Base-by-base conservation (phyloP, 225 moss, liverwort and hornwort genomes). In the Antitrichia curtipendula region DNA sequence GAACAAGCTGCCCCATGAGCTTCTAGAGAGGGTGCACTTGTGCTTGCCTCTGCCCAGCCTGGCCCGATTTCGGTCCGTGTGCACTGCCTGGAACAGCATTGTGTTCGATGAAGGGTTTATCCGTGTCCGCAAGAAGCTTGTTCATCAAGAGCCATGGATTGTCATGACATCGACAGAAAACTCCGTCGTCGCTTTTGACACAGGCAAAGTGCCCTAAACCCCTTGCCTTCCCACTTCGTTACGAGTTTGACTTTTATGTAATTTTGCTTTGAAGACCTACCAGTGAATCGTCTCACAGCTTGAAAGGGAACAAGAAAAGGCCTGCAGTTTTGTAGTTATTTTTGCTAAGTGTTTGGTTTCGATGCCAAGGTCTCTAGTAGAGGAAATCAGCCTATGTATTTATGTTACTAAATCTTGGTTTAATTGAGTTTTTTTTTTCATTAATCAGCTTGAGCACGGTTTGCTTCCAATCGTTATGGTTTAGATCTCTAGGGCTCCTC, bases 101-200 rank as follows among this genome's bases (percentile, higher is more conserved):
- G 84, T 90, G 43, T 85, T 87, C 64, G 90, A 90, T 16, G 83
- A 83, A 73, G 78, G 80, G 36, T 93, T 93, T 47, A 85, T 87
- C 74, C 79, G 57, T 34, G 53, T 5, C 9, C 79, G 89, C 13
- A 69, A 34, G 8, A 16, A 85, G 45, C 52, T 59, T 60, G 8
- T 82, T 43, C 53, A 45, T 25, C 91, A 89, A 87, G 90, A 86
- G 64, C 93, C 93, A 61, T 93, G 93, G 93, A 84, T 93, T 59
- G 87, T 91, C 53, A 68, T 91, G 80, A 93, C 93, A 45, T 89
- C 93, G 45, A 93, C 93, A 32, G 72, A 83, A 20, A 64, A 89
- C 62, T 83, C 90, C 20, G 71, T 93, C 64, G 73, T 85, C 16
- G 75, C 87, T 58, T 91, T 86, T 62, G 93, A 93, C 84, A 86